Percentiles rank a stretch among this genome's conserved stretches.
phyloP scores from a whole-genome alignment of 2,329 filamentous ascomycete genomes.

The Hymenoscyphus infarciens region DNA sequence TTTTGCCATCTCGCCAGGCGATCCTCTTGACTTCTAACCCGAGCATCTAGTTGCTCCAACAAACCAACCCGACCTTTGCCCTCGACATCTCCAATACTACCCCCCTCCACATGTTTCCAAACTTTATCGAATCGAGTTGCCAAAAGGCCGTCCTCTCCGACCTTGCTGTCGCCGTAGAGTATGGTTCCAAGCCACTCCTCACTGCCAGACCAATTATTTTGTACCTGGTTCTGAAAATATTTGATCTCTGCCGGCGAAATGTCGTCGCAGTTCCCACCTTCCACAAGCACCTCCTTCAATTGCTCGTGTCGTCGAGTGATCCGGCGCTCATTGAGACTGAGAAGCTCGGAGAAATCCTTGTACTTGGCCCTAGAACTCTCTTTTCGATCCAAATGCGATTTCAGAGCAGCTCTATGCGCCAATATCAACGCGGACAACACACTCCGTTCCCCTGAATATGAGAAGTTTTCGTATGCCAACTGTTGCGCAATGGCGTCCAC shows the following conservation, averaged over 20 bases:
- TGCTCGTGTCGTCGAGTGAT: constrained; percentile 53
- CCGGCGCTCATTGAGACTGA: constrained; percentile 60
- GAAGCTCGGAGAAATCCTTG: constrained; percentile 58
- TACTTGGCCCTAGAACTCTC: constrained; percentile 56
- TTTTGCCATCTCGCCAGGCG: constrained; percentile 70
- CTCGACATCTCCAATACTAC: constrained; percentile 54
- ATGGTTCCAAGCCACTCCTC: constrained; percentile 70
- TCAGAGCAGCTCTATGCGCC: constrained; percentile 67
- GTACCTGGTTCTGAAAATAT: constrained; percentile 55
- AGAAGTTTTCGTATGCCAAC: constrained; percentile 57
- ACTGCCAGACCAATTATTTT: constrained; percentile 75
- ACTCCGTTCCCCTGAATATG: constrained; percentile 51
- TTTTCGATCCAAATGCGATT: constrained; percentile 56
- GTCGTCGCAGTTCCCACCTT: constrained; percentile 26
- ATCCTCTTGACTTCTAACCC: constrained; percentile 63
- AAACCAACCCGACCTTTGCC: constrained; percentile 46
- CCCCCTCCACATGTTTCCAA: constrained; percentile 64
- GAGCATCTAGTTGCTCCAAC: constrained; percentile 66
- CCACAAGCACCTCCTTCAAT: constrained; percentile 34
- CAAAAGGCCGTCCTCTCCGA: constrained; percentile 60
- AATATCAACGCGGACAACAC: constrained; percentile 65
- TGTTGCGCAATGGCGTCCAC: constrained; percentile 49
- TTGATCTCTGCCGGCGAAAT: constrained; percentile 34
- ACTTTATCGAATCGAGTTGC: constrained; percentile 65
- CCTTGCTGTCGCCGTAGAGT: constrained; percentile 59